These are phyloP conservation scores for Rhododendron ferrugineum DNA, from an alignment of 148 eudicot genomes.

Conservation along the genomic window DNA sequence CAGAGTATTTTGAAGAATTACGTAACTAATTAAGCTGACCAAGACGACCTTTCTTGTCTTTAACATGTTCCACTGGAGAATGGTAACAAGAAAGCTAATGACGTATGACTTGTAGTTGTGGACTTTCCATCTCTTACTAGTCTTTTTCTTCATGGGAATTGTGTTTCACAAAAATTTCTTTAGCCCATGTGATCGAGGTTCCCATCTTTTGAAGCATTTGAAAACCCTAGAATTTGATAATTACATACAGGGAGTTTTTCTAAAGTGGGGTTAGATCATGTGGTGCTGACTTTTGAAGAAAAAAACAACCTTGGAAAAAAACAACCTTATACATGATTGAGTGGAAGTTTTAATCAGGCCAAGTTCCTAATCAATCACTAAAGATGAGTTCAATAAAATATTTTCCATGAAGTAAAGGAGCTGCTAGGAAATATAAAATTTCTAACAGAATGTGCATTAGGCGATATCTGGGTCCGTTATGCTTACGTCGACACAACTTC, in stretches of 20 bases:
- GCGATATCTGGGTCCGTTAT: too few species aligned
- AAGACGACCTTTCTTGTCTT: neutral
- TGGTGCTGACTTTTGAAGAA: neutral
- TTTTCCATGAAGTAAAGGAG: neutral
- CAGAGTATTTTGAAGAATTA: neutral
- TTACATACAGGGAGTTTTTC: neutral
- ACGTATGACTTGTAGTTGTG: neutral
- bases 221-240: neutral
- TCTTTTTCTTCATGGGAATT: neutral
- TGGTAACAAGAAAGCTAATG: neutral
- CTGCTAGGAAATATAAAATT: too few species aligned
- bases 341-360: neutral
- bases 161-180: neutral
- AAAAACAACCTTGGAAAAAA: neutral
- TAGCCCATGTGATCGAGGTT: neutral
- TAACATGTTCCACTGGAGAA: neutral
- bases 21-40: neutral
- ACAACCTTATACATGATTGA: neutral
- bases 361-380: neutral
- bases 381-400: neutral
- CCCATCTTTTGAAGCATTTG: slow-evolving; percentile 4
- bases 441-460: too few species aligned
- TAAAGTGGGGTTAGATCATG: neutral
- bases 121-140: neutral
- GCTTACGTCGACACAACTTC: too few species aligned